phyloP scores from a whole-genome alignment of 305 asterid species.

The Fraxinus velutina region DNA sequence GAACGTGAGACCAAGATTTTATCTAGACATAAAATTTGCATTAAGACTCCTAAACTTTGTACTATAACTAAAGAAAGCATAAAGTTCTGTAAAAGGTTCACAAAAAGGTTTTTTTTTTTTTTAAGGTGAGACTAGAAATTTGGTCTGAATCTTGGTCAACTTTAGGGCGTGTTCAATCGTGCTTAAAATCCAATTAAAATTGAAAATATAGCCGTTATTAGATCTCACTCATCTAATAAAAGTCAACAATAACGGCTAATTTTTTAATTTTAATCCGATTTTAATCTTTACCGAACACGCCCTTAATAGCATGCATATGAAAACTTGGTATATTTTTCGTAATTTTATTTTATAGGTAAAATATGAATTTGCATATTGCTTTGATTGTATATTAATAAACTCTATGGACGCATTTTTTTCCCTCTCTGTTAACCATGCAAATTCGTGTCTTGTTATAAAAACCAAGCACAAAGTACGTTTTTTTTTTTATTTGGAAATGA shows the following conservation, averaged over 20 bases:
- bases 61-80: neutral
- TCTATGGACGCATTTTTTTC: neutral
- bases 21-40: slow-evolving; percentile 7
- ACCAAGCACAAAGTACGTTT: neutral
- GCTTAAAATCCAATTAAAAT: too few relatives aligned
- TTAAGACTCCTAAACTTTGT: neutral
- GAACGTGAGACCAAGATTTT: neutral
- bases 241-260: too few relatives aligned
- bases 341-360: neutral
- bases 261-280: too few relatives aligned
- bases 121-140: neutral
- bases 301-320: neutral
- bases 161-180: too few relatives aligned
- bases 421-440: neutral
- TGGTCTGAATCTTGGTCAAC: neutral
- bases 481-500: too few relatives aligned
- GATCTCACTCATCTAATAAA: too few relatives aligned
- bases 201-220: too few relatives aligned
- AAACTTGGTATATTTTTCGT: too few relatives aligned
- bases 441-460: neutral
- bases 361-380: neutral
- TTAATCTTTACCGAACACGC: too few relatives aligned
- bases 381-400: neutral
- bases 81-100: neutral
- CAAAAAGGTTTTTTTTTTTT: neutral